Conservation (phyloP, 1,139 yeast genomes). For the Hemisphaericaspora lyxosophila region DNA sequence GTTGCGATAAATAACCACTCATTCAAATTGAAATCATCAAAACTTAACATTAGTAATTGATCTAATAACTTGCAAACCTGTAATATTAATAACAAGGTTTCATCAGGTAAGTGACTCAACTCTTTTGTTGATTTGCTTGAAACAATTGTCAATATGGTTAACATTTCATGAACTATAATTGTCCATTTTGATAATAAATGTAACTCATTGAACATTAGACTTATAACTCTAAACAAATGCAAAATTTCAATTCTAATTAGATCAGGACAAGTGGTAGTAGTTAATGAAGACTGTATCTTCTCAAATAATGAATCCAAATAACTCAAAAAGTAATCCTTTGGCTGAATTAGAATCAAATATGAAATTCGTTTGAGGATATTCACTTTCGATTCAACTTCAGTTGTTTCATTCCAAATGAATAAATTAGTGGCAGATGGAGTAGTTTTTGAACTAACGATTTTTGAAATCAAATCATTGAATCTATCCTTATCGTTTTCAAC, state of each 20-base stretch:
- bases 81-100: slow-evolving; percentile 46
- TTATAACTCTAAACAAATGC: slow-evolving; percentile 59
- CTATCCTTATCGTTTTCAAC: slow-evolving; percentile 57
- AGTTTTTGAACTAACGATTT: slow-evolving; percentile 49
- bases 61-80: slow-evolving; percentile 79
- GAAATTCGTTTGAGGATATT: slow-evolving; percentile 57
- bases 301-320: slow-evolving; percentile 50
- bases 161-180: slow-evolving; percentile 60
- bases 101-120: slow-evolving; percentile 30
- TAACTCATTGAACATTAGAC: slow-evolving; percentile 59
- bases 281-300: slow-evolving; percentile 47
- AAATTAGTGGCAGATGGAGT: slow-evolving; percentile 46
- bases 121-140: slow-evolving; percentile 30
- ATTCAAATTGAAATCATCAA: slow-evolving; percentile 76
- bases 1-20: slow-evolving; percentile 87
- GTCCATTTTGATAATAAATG: slow-evolving; percentile 76
- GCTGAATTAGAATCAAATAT: slow-evolving; percentile 60
- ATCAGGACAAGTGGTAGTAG: slow-evolving; percentile 30
- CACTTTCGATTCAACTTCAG: slow-evolving; percentile 55
- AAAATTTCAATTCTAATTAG: slow-evolving; percentile 48
- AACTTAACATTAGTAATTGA: slow-evolving; percentile 60
- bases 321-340: slow-evolving; percentile 54
- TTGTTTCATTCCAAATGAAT: slow-evolving; percentile 73
- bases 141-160: slow-evolving; percentile 48
- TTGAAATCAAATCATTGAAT: slow-evolving; percentile 51